A percentile compares a stretch with the other conserved stretches of the same genome.
phyloP scores from a whole-genome alignment of 2,329 filamentous ascomycete genomes.

The Aureobasidium sp. region DNA sequence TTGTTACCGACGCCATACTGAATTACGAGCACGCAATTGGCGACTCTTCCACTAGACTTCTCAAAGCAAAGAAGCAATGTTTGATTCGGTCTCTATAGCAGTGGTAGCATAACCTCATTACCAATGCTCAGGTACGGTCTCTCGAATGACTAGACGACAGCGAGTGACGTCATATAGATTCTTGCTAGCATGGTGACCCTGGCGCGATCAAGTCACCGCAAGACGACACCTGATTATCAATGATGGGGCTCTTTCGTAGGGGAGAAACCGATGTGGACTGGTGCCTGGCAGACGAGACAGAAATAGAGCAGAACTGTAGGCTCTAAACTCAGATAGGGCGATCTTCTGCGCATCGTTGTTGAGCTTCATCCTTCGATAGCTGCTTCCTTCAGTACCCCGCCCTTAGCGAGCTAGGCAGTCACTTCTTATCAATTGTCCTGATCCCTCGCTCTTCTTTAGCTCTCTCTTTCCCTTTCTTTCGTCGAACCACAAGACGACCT shows the following conservation, averaged over 20 bases:
- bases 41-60: too few relatives aligned
- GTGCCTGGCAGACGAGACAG: neutral
- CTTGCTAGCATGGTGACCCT: neutral
- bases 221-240: neutral
- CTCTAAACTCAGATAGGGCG: neutral
- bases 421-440: neutral
- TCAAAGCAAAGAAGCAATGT: neutral
- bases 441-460: neutral
- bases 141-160: neutral
- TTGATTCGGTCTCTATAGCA: too few relatives aligned
- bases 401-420: neutral
- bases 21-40: neutral
- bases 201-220: neutral
- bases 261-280: neutral
- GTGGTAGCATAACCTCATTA: neutral
- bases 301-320: neutral
- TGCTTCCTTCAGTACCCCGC: slow-evolving; percentile 1
- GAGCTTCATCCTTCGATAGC: slow-evolving; percentile 10
- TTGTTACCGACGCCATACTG: neutral
- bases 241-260: neutral
- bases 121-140: neutral
- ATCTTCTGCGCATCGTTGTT: neutral
- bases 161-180: neutral
- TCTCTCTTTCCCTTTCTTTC: too few relatives aligned
- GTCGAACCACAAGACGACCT: neutral